Evolutionary conservation across 192 early-diverging fungal species (phyloP).

Genomic region (Backusella luteola): DNA sequence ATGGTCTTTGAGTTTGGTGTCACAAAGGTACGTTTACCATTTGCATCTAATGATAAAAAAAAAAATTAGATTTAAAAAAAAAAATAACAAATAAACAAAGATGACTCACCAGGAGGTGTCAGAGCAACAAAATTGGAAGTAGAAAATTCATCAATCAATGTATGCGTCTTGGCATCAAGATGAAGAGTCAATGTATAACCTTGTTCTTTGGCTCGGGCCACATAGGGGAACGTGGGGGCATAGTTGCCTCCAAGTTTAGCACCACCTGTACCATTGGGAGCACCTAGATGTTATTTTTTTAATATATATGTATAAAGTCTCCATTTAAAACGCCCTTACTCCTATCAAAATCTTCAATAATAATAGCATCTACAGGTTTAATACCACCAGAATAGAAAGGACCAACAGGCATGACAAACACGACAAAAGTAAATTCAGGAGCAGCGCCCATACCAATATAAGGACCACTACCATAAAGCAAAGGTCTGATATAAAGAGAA

Average conservation of each 20-base stretch:
- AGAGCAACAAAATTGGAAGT: constrained; percentile 78
- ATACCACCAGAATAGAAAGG: constrained; percentile 57
- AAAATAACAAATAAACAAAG: neutral
- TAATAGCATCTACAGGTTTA: constrained; percentile 61
- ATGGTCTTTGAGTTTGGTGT: constrained; percentile 63
- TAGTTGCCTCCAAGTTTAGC: constrained; percentile 78
- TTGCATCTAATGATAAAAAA: constrained; percentile 1
- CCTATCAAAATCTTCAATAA: constrained; percentile 67
- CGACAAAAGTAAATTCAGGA: constrained; percentile 60
- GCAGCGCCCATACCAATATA: constrained; percentile 59
- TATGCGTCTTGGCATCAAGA: constrained; percentile 62
- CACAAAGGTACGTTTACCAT: constrained; percentile 54
- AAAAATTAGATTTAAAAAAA: neutral
- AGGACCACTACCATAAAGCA: constrained; percentile 66
- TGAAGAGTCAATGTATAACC: constrained; percentile 72
- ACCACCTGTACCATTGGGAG: constrained; percentile 55
- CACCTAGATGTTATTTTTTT: constrained; percentile 24
- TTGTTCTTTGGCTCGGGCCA: constrained; percentile 54
- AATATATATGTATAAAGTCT: too few relatives aligned
- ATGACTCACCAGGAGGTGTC: constrained; percentile 46
- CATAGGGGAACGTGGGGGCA: constrained; percentile 60
- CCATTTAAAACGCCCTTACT: constrained; percentile 28
- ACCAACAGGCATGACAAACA: constrained; percentile 68
- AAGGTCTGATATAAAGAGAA: constrained; percentile 68
- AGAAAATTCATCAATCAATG: constrained; percentile 73